Evolutionary conservation across 441 rosid genomes (phyloP).

Genomic region (Kokia cookei): DNA sequence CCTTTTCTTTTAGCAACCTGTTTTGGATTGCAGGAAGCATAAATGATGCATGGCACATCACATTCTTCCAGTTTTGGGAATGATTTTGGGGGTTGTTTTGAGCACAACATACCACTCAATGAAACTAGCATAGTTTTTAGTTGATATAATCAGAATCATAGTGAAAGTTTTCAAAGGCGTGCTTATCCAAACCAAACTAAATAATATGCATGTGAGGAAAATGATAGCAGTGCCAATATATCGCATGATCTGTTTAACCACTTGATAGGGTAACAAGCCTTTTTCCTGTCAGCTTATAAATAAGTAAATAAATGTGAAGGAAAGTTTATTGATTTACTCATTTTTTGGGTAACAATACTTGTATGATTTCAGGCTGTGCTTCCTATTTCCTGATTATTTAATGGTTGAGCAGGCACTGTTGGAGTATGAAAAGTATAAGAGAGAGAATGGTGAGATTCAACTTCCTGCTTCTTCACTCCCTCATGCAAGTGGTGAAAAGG

Average conservation of each 20-base stretch:
- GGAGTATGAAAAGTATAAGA: slow-evolving; percentile 72
- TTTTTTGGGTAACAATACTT: background rate
- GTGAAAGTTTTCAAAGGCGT: background rate
- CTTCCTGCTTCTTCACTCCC: slow-evolving; percentile 46
- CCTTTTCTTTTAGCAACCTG: background rate
- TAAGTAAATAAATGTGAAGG: background rate
- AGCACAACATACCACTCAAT: background rate
- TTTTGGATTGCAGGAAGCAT: background rate
- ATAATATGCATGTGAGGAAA: background rate
- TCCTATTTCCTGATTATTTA: slow-evolving; percentile 18
- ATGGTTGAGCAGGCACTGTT: slow-evolving; percentile 53
- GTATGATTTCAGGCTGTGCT: background rate
- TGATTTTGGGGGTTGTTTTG: background rate
- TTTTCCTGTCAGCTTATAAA: background rate
- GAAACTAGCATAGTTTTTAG: background rate
- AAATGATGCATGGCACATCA: background rate
- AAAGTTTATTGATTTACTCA: background rate
- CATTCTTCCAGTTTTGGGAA: background rate
- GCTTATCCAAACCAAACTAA: background rate
- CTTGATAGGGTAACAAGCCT: background rate
- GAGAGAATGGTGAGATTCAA: slow-evolving; percentile 57
- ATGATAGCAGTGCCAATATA: background rate
- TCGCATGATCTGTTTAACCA: background rate
- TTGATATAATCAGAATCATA: background rate
- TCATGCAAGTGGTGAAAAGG: slow-evolving; percentile 46